phyloP scores from a whole-genome alignment of 208 protist species.

The Crithidia sp. region DNA sequence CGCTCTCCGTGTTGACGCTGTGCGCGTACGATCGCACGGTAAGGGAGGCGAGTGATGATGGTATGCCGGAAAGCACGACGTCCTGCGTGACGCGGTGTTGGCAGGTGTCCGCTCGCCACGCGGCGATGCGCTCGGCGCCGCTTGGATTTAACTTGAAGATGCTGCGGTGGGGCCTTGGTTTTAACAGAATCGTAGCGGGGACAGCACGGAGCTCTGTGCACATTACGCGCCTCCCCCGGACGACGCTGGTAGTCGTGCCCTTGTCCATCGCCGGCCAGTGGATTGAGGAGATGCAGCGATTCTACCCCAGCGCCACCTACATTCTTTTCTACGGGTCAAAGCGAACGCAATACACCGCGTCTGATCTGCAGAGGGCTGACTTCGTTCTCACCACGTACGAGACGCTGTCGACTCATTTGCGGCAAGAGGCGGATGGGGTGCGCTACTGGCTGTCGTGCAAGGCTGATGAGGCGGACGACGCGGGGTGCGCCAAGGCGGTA shows the following conservation, averaged over 20 bases:
- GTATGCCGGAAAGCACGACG: neutral
- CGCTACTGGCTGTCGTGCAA: constrained; percentile 16
- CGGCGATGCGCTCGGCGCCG: neutral
- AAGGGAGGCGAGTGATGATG: constrained; percentile 3
- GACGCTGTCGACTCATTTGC: constrained; percentile 55
- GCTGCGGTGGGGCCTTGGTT: constrained; percentile 26
- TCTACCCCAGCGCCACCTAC: constrained; percentile 49
- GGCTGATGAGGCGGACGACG: constrained; percentile 16
- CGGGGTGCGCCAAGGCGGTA: constrained; percentile 16
- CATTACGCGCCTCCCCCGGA: constrained; percentile 31
- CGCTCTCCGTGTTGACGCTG: constrained; percentile 57
- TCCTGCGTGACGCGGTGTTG: constrained; percentile 1
- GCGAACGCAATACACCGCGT: constrained; percentile 42
- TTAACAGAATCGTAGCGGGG: constrained; percentile 2
- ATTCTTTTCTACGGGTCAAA: constrained; percentile 60
- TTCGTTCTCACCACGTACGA: constrained; percentile 79
- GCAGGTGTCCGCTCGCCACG: neutral
- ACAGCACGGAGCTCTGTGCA: neutral
- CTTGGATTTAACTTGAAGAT: constrained; percentile 1
- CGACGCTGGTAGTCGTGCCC: constrained; percentile 64
- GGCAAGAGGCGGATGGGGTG: constrained; percentile 37
- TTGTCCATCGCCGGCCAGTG: constrained; percentile 60
- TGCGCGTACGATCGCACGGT: constrained; percentile 34
- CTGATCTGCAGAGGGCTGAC: constrained; percentile 44
- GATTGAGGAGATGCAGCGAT: constrained; percentile 54